Evolutionary conservation across 2,329 filamentous ascomycete genomes (phyloP).

Genomic region (Calonectria montana): DNA sequence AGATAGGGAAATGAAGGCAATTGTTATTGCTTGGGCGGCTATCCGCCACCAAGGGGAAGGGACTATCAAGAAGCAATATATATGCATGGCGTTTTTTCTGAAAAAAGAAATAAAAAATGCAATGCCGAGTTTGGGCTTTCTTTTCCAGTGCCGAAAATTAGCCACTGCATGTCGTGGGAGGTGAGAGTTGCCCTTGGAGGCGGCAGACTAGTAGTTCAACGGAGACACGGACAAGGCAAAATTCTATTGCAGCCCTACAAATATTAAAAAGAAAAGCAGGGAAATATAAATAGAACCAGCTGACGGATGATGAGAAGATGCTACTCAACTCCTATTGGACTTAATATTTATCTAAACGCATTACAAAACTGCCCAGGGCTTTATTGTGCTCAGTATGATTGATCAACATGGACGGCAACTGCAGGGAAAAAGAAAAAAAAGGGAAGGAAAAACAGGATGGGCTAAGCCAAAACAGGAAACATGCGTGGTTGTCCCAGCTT

Average conservation of each 20-base stretch:
- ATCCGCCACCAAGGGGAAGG: not conserved
- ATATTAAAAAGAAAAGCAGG: not conserved
- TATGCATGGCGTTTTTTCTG: not conserved
- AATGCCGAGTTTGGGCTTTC: not conserved
- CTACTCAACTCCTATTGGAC: not conserved
- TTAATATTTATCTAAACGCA: not conserved
- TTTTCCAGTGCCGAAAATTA: conserved; percentile 35
- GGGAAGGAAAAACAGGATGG: conserved; percentile 16
- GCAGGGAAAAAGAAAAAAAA: conserved; percentile 25
- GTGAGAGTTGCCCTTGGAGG: not conserved
- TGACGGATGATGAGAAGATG: not conserved
- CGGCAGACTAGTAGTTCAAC: not conserved
- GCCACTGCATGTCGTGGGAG: conserved; percentile 19
- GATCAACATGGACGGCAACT: conserved; percentile 20
- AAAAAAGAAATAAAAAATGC: not conserved
- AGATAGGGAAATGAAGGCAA: conserved; percentile 20
- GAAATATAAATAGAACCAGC: not conserved
- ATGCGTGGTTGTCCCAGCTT: conserved; percentile 32
- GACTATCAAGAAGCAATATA: not conserved
- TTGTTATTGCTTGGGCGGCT: conserved; percentile 5
- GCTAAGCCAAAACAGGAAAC: conserved; percentile 38
- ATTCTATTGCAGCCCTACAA: not conserved
- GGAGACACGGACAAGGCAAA: not conserved
- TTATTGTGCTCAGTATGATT: not conserved
- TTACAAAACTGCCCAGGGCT: not conserved